These are phyloP conservation scores for Erythrophleum ivorense DNA, from an alignment of 331 rosid species.

Conservation along the genomic window DNA sequence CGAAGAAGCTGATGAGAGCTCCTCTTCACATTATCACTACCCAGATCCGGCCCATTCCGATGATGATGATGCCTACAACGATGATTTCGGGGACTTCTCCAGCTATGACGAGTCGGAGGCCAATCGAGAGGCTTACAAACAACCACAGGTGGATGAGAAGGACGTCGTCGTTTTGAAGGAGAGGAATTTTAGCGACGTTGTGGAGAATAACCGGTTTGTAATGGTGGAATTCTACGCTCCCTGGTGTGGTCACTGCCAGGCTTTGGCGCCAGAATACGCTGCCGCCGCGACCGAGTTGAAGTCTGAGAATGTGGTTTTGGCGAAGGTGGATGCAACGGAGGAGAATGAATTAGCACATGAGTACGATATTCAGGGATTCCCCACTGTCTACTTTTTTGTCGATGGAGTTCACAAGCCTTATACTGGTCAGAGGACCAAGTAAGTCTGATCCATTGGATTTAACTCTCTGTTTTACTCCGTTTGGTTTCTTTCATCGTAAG, in stretches of 20 bases:
- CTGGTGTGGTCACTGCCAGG: slow-evolving; percentile 99
- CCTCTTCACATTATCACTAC: slow-evolving; percentile 22
- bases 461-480: neutral
- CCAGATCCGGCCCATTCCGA: slow-evolving; percentile 54
- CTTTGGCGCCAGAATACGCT: slow-evolving; percentile 90
- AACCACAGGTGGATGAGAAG: slow-evolving; percentile 78
- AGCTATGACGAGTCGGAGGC: slow-evolving; percentile 58
- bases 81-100: slow-evolving; percentile 64
- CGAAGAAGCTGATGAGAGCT: slow-evolving; percentile 62
- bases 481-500: neutral
- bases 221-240: slow-evolving; percentile 98
- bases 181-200: slow-evolving; percentile 66
- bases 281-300: slow-evolving; percentile 92
- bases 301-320: slow-evolving; percentile 68
- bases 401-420: slow-evolving; percentile 87
- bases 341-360: slow-evolving; percentile 82
- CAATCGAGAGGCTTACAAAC: slow-evolving; percentile 50
- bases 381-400: slow-evolving; percentile 71
- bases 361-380: slow-evolving; percentile 88
- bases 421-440: slow-evolving; percentile 85
- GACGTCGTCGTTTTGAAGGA: slow-evolving; percentile 92
- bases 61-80: slow-evolving; percentile 44
- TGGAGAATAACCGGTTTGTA: slow-evolving; percentile 68
- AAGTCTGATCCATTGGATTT: slow-evolving; percentile 30
- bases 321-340: slow-evolving; percentile 89